Base-by-base conservation (phyloP, 1,284 basidiomycete species). In the Retiboletus fuscus region DNA sequence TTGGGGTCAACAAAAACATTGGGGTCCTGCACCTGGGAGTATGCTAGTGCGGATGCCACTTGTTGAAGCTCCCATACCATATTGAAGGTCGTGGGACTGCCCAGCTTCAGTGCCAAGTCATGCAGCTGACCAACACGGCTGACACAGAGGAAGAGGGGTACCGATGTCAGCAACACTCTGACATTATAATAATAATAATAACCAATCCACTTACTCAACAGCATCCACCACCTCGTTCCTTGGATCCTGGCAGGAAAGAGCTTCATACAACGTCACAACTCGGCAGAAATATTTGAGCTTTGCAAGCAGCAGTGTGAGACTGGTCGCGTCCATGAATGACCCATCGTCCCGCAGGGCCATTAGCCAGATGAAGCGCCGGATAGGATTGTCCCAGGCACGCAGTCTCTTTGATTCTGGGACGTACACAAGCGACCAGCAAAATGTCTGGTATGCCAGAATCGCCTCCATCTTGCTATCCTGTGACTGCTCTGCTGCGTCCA, bases 271-370 rank as follows among this genome's bases (percentile, higher is more conserved):
- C 0, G 46, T 68, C 12, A 62, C 55, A 0, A 68, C 0, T 1
- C 49, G 49, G 1, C 67, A 74, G 63, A 75, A 75, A 53, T 74
- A 73, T 2, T 74, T 75, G 1, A 75, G 46, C 30, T 75, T 75
- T 0, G 67, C 67, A 0, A 74, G 65, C 2, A 67, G 3, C 0
- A 55, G 71, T 1, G 63, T 74, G 5, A 75, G 66, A 2, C 3
- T 20, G 0, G 44, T 41, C 0, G 61, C 61, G 1, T 72, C 41
- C 24, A 74, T 64, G 24, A 75, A 75, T 0, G 47, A 63, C 11
- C 71, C 65, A 6, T 74, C 61, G 1, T 57, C 18, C 1, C 34
- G 55, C 0, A 74, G 44, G 1, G 70, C 71, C 67, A 53, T 73
- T 5, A 74, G 34, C 74, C 71, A 74, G 20, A 75, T 68, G 44